phyloP scores from a whole-genome alignment of 371 early-diverging fungal species.

The Mortierella sp. region DNA sequence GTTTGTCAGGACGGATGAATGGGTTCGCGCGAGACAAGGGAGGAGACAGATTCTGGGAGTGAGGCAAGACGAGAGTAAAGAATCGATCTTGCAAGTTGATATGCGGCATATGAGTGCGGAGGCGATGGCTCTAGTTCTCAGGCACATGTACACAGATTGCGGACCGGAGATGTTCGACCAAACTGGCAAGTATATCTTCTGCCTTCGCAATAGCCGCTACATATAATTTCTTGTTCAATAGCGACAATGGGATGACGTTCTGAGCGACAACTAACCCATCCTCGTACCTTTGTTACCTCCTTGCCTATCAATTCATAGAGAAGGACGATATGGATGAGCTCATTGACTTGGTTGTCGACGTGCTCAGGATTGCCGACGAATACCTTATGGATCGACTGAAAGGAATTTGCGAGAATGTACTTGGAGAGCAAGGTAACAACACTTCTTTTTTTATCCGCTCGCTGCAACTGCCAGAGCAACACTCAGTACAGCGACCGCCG shows the following conservation, averaged over 20 bases:
- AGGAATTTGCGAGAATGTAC: constrained; percentile 63
- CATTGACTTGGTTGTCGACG: constrained; percentile 64
- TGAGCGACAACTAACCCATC: not conserved
- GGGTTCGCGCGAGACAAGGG: constrained; percentile 62
- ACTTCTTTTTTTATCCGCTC: not conserved
- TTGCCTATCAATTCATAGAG: constrained; percentile 16
- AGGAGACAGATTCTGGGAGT: not conserved
- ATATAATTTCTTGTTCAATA: not conserved
- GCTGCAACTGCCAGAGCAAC: not conserved
- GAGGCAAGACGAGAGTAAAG: not conserved
- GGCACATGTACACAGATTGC: constrained; percentile 68
- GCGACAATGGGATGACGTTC: not conserved
- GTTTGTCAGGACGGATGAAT: constrained; percentile 65
- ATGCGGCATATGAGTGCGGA: constrained; percentile 65
- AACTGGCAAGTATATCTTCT: constrained; percentile 26
- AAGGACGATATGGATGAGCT: constrained; percentile 64
- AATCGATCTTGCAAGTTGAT: constrained; percentile 54
- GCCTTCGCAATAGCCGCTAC: too few species aligned
- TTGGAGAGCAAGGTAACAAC: constrained; percentile 59
- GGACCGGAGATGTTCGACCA: constrained; percentile 60
- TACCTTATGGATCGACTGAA: constrained; percentile 72
- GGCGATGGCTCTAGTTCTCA: constrained; percentile 63
- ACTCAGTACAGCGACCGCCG: not conserved
- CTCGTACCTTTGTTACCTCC: not conserved
- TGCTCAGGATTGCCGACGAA: constrained; percentile 76